Conservation (phyloP, 2,329 filamentous ascomycete genomes). For the Fusarium sp. region DNA sequence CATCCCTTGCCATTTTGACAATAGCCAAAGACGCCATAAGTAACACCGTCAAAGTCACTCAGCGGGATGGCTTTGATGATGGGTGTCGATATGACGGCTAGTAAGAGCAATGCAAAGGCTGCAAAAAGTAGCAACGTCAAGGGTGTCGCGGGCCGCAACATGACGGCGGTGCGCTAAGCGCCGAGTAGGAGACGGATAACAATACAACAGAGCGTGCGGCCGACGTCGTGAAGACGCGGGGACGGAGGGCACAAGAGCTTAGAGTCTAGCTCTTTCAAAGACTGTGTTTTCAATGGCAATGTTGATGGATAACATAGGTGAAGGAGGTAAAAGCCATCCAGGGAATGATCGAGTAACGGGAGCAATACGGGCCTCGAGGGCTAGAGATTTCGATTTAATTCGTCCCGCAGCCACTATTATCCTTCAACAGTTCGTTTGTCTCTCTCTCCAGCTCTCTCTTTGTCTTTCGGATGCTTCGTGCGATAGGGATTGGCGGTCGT, state of each 20-base stretch:
- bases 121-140: conserved; percentile 86
- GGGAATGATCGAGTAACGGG: conserved; percentile 7
- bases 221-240: conserved; percentile 46
- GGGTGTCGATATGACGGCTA: conserved; percentile 92
- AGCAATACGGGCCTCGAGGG: conserved; percentile 4
- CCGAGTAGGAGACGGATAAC: conserved; percentile 19
- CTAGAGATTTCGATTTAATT: conserved; percentile 7
- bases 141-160: conserved; percentile 94
- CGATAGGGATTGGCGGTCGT: conserved; percentile 10
- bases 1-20: conserved; percentile 77
- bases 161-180: conserved; percentile 63
- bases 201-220: conserved; percentile 34
- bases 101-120: conserved; percentile 87
- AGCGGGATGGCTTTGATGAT: conserved; percentile 89
- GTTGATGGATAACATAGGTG: conserved; percentile 32
- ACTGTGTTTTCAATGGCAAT: conserved; percentile 15
- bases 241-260: conserved; percentile 19
- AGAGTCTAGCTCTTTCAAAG: conserved; percentile 4
- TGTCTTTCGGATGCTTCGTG: neutral
- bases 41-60: conserved; percentile 80
- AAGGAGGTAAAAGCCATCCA: conserved; percentile 11
- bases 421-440: neutral
- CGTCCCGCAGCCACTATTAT: conserved; percentile 7
- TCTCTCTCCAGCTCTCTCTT: conserved; percentile 2
- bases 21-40: conserved; percentile 94